Percentiles rank a stretch among this genome's conserved stretches.
phyloP scores from a whole-genome alignment of 108 stramenopile species.

The Skeletonema menzelii region DNA sequence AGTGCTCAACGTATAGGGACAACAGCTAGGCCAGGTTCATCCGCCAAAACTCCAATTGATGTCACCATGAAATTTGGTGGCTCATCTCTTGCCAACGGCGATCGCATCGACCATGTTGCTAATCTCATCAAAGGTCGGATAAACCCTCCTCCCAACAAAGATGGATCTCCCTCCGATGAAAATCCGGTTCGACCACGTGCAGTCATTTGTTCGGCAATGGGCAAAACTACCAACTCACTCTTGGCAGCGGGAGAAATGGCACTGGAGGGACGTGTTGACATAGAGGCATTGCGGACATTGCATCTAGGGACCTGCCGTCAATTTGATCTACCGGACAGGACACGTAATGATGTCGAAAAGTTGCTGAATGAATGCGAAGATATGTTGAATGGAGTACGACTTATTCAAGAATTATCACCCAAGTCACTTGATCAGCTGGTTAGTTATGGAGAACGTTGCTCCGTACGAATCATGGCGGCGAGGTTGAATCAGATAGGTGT shows the following conservation, averaged over 20 bases:
- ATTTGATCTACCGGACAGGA: conserved; percentile 67
- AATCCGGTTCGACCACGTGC: conserved; percentile 46
- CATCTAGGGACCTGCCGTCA: conserved; percentile 74
- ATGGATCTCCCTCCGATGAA: conserved; percentile 15
- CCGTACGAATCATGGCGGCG: conserved; percentile 91
- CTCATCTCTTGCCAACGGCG: conserved; percentile 82
- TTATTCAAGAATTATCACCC: conserved; percentile 91
- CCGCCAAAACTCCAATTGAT: conserved; percentile 28
- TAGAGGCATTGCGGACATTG: conserved; percentile 90
- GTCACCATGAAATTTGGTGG: conserved; percentile 96
- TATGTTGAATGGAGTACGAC: conserved; percentile 89
- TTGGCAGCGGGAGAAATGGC: conserved; percentile 92
- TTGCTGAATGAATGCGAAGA: conserved; percentile 89
- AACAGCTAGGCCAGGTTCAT: conserved; percentile 15
- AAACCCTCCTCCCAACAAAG: conserved; percentile 14
- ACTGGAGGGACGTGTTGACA: conserved; percentile 85
- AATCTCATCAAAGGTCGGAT: conserved; percentile 89
- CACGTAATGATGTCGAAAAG: conserved; percentile 59
- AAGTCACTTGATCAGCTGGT: conserved; percentile 91
- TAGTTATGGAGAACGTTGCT: conserved; percentile 92
- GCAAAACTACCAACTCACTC: conserved; percentile 95
- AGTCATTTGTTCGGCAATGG: conserved; percentile 97
- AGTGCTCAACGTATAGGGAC: conserved; percentile 6
- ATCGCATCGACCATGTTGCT: conserved; percentile 90
- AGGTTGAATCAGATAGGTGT: conserved; percentile 93